These are phyloP conservation scores for Clarireedia sp. DNA, from an alignment of 2,329 filamentous ascomycete species.

Conservation along the genomic window DNA sequence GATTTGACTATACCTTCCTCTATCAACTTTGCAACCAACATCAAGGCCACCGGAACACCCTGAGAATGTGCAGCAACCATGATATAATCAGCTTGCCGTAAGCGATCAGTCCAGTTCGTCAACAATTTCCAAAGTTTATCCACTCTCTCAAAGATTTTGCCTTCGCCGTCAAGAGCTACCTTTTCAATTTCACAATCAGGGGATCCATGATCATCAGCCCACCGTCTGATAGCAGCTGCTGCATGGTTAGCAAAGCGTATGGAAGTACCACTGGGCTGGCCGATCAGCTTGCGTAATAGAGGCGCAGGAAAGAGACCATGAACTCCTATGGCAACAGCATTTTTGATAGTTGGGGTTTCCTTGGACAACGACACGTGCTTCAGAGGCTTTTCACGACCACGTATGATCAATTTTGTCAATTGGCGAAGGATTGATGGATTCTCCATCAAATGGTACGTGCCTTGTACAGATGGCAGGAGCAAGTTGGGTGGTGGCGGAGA, in stretches of 20 bases:
- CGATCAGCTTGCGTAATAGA: conserved; percentile 81
- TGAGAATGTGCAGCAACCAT: conserved; percentile 92
- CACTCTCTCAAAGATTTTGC: conserved; percentile 81
- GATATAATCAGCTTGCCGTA: conserved; percentile 81
- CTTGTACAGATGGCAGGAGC: conserved; percentile 60
- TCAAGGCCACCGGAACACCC: conserved; percentile 86
- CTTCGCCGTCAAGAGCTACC: conserved; percentile 89
- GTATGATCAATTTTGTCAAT: conserved; percentile 49
- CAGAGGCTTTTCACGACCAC: conserved; percentile 46
- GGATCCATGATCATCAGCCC: conserved; percentile 68
- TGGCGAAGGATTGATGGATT: conserved; percentile 65
- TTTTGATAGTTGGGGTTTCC: conserved; percentile 65
- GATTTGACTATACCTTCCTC: conserved; percentile 76
- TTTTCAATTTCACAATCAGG: conserved; percentile 79
- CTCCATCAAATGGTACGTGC: conserved; percentile 59
- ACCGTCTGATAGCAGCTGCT: conserved; percentile 74
- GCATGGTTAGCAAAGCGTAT: conserved; percentile 85
- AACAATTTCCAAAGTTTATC: conserved; percentile 91
- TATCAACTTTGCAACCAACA: conserved; percentile 87
- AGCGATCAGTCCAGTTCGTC: conserved; percentile 88
- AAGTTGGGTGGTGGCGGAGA: conserved; percentile 45
- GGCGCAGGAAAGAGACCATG: conserved; percentile 90
- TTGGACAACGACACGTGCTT: conserved; percentile 67
- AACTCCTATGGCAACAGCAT: conserved; percentile 85
- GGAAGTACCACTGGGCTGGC: conserved; percentile 91